Evolutionary conservation across 306 rosid species (phyloP).

Genomic region (Bauhinia variegata): DNA sequence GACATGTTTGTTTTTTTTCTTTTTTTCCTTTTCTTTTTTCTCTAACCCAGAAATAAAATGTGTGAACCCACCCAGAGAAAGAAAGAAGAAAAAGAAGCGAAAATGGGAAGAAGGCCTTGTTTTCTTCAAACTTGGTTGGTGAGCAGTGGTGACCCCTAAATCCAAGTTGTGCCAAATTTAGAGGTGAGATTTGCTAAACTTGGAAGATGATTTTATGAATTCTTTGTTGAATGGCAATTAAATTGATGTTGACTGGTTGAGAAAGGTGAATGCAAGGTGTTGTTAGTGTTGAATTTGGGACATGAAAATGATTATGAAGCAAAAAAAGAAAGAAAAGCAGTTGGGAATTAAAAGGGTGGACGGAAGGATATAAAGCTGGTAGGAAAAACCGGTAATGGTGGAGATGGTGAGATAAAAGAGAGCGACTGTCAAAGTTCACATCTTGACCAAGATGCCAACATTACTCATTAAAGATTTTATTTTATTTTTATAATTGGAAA

Average conservation of each 20-base stretch:
- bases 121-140: slow-evolving; percentile 17
- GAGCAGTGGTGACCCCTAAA: neutral
- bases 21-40: too few relatives aligned
- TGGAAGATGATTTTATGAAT: neutral
- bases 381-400: slow-evolving; percentile 46
- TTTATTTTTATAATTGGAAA: too few relatives aligned
- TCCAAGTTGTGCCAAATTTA: slow-evolving; percentile 23
- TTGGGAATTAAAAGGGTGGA: slow-evolving; percentile 27
- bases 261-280: slow-evolving; percentile 7
- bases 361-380: slow-evolving; percentile 36
- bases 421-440: too few relatives aligned
- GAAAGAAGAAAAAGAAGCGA: too few relatives aligned
- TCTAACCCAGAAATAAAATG: slow-evolving; percentile 19
- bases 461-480: too few relatives aligned
- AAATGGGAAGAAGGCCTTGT: slow-evolving; percentile 9
- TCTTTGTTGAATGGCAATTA: neutral
- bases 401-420: slow-evolving; percentile 41
- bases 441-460: too few relatives aligned
- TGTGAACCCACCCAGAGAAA: neutral
- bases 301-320: slow-evolving; percentile 23
- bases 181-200: slow-evolving; percentile 9
- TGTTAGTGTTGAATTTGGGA: slow-evolving; percentile 30
- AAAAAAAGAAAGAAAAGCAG: slow-evolving; percentile 43
- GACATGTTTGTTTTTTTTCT: slow-evolving; percentile 64
- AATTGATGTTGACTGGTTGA: neutral